Percentiles rank a stretch among this genome's conserved stretches.
Evolutionary conservation across 257 asterid genomes (phyloP).

Genomic region (Anisodus acutangulus): DNA sequence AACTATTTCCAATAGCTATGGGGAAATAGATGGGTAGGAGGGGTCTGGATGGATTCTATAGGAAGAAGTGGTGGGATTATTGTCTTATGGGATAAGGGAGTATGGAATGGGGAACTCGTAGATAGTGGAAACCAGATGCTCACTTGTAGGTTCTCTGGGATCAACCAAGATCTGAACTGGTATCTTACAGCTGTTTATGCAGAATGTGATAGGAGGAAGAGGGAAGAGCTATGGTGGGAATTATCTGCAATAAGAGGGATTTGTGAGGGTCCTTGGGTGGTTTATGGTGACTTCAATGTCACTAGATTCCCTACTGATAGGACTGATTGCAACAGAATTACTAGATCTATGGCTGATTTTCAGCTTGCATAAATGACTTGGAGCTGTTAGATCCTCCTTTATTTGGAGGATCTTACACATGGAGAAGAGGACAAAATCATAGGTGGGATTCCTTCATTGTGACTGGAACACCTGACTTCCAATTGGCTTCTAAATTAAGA

Average conservation of each 20-base stretch:
- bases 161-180: too few relatives aligned
- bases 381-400: neutral
- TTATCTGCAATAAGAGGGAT: too few relatives aligned
- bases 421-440: neutral
- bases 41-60: neutral
- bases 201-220: too few relatives aligned
- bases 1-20: neutral
- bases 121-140: too few relatives aligned
- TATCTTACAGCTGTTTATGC: too few relatives aligned
- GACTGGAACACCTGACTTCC: neutral
- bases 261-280: too few relatives aligned
- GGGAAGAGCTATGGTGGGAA: too few relatives aligned
- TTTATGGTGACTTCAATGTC: too few relatives aligned
- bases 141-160: too few relatives aligned
- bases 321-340: neutral
- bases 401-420: neutral
- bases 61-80: neutral
- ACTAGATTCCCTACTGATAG: too few relatives aligned
- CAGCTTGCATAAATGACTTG: neutral
- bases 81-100: neutral
- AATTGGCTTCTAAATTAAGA: neutral
- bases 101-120: too few relatives aligned
- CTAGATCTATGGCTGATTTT: neutral
- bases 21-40: constrained; percentile 7
- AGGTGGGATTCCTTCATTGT: neutral